Conservation (phyloP, 768 basidiomycete species). For the Sporobolomyces roseus region DNA sequence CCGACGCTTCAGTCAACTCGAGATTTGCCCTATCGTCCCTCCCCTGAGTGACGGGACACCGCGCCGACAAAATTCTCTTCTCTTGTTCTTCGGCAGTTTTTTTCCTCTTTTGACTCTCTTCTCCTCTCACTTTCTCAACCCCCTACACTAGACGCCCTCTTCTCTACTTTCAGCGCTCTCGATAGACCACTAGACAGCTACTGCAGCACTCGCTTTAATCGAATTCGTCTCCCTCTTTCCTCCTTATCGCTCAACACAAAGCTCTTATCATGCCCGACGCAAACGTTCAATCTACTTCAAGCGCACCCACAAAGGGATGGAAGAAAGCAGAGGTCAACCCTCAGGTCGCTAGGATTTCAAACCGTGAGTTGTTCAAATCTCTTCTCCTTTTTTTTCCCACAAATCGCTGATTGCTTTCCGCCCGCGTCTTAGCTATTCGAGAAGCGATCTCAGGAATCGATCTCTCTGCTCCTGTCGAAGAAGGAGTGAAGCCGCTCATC, state of each 20-base stretch:
- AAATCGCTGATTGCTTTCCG: too few relatives aligned
- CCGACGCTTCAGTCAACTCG: too few relatives aligned
- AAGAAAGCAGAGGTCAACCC: conserved; percentile 2
- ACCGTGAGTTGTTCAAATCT: conserved; percentile 18
- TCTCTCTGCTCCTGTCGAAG: conserved; percentile 26
- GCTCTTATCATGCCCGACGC: conserved; percentile 11
- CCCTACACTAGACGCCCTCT: too few relatives aligned
- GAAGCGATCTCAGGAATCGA: conserved; percentile 35
- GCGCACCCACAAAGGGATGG: conserved; percentile 3
- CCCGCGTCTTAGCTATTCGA: conserved; percentile 31
- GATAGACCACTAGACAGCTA: conserved; percentile 2
- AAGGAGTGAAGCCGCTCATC: conserved; percentile 46
- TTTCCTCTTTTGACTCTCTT: too few relatives aligned
- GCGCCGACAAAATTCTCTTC: too few relatives aligned
- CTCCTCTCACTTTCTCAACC: too few relatives aligned
- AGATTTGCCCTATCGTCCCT: too few relatives aligned
- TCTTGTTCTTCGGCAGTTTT: too few relatives aligned
- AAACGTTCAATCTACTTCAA: background rate
- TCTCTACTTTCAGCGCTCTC: too few relatives aligned
- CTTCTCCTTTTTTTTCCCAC: background rate
- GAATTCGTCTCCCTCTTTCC: too few relatives aligned
- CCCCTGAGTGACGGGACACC: too few relatives aligned
- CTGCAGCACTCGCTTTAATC: background rate
- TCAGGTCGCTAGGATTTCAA: conserved; percentile 16
- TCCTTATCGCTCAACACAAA: background rate